Percentiles rank a stretch among this genome's conserved stretches.
These are phyloP conservation scores for Pholiota adiposa DNA, from an alignment of 1,284 basidiomycete genomes.

Conservation along the genomic window DNA sequence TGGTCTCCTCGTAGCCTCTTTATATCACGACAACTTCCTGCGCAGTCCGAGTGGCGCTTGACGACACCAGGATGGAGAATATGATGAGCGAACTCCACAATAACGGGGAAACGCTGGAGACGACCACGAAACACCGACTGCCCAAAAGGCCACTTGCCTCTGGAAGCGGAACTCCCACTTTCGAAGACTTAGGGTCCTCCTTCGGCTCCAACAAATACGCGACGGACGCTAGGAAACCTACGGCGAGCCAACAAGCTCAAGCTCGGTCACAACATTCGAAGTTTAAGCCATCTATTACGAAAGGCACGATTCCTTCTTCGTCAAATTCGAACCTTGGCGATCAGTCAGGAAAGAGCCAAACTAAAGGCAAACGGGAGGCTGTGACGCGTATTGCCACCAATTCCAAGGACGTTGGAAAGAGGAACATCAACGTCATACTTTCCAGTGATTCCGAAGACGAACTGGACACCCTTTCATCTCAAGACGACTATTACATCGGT, in stretches of 20 bases:
- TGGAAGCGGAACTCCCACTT: not conserved
- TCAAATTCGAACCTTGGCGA: not conserved
- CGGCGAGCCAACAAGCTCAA: not conserved
- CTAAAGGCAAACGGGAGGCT: not conserved
- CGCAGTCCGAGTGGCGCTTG: not conserved
- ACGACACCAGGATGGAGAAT: not conserved
- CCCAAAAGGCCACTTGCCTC: not conserved
- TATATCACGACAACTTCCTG: not conserved
- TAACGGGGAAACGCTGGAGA: constrained; percentile 1
- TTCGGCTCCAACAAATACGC: constrained; percentile 2
- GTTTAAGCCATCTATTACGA: constrained; percentile 3
- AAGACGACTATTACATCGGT: constrained; percentile 4
- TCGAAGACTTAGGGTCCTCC: constrained; percentile 18
- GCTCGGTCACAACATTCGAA: not conserved
- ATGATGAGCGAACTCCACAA: not conserved
- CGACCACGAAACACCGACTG: not conserved
- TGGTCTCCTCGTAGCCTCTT: not conserved
- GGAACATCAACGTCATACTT: not conserved
- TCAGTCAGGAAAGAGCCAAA: not conserved
- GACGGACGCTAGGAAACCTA: not conserved
- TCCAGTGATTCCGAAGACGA: constrained; percentile 24
- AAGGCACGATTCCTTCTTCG: not conserved
- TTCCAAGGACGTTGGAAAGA: not conserved
- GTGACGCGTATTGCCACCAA: not conserved
- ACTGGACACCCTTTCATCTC: constrained; percentile 22